Conservation (phyloP, 257 asterid species). For the Phtheirospermum japonicum region DNA sequence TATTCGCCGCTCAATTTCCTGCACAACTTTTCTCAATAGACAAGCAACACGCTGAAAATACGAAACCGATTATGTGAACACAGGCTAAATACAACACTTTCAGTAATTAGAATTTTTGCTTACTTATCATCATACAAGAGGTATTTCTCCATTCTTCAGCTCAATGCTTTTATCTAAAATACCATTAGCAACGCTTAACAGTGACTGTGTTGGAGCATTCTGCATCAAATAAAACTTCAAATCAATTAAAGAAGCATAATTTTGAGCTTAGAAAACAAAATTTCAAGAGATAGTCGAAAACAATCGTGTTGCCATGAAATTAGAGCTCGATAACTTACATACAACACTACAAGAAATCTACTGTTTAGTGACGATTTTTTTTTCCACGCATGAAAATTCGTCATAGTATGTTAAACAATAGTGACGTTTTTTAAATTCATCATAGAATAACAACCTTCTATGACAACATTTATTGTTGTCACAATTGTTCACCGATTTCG, state of each 20-base stretch:
- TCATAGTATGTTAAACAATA: too few species aligned
- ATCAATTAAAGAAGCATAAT: slow-evolving; percentile 16
- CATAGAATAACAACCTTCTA: too few species aligned
- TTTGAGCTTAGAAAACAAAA: background rate
- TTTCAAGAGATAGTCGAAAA: slow-evolving; percentile 9
- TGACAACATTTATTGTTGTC: too few species aligned
- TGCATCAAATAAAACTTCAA: slow-evolving; percentile 33
- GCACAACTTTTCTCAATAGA: slow-evolving; percentile 82
- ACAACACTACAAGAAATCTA: too few species aligned
- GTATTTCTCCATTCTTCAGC: slow-evolving; percentile 81
- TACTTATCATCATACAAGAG: slow-evolving; percentile 53
- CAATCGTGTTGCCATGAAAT: background rate
- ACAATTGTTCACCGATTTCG: too few species aligned
- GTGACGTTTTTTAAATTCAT: too few species aligned
- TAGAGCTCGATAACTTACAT: slow-evolving; percentile 43
- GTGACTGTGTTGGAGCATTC: slow-evolving; percentile 97
- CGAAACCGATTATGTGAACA: slow-evolving; percentile 2
- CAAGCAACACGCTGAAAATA: slow-evolving; percentile 74
- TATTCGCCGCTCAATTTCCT: slow-evolving; percentile 91
- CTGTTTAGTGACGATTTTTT: too few species aligned
- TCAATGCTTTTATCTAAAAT: slow-evolving; percentile 85
- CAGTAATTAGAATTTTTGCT: background rate
- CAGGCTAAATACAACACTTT: background rate
- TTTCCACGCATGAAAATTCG: too few species aligned
- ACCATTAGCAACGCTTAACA: slow-evolving; percentile 69